phyloP scores from a whole-genome alignment of 2,329 filamentous ascomycete genomes.

The Penicillium aurantiogriseum region DNA sequence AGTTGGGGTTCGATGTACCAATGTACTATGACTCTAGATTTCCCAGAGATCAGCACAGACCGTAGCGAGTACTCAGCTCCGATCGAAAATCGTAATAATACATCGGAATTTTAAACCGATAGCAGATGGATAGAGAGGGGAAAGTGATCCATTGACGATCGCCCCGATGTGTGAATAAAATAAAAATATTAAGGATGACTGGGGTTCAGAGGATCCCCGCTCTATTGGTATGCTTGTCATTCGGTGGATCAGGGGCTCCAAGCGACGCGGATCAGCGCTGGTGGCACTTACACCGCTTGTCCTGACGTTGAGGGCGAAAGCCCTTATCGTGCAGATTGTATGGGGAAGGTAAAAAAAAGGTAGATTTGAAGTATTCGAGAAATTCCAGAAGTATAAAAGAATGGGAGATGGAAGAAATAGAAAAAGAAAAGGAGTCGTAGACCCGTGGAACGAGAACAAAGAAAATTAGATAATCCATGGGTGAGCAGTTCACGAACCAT shows the following conservation, averaged over 20 bases:
- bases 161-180: conserved; percentile 1
- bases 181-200: conserved; percentile 13
- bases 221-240: conserved; percentile 28
- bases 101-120: background rate
- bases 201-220: conserved; percentile 20
- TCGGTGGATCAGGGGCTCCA: conserved; percentile 28
- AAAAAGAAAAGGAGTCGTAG: background rate
- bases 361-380: background rate
- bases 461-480: conserved; percentile 11
- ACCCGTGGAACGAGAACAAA: conserved; percentile 11
- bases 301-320: conserved; percentile 9
- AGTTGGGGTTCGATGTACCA: conserved; percentile 4
- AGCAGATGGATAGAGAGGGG: conserved; percentile 6
- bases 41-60: conserved; percentile 5
- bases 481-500: conserved; percentile 13
- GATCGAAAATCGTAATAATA: background rate
- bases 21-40: background rate
- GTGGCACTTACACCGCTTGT: conserved; percentile 28
- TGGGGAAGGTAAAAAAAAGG: background rate
- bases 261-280: conserved; percentile 24
- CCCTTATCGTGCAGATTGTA: background rate
- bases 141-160: conserved; percentile 17
- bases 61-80: conserved; percentile 5
- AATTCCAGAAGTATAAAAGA: background rate
- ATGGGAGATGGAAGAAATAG: background rate